Base-by-base conservation (phyloP, 2,329 filamentous ascomycete genomes). In the Aphanoascus verrucosus region DNA sequence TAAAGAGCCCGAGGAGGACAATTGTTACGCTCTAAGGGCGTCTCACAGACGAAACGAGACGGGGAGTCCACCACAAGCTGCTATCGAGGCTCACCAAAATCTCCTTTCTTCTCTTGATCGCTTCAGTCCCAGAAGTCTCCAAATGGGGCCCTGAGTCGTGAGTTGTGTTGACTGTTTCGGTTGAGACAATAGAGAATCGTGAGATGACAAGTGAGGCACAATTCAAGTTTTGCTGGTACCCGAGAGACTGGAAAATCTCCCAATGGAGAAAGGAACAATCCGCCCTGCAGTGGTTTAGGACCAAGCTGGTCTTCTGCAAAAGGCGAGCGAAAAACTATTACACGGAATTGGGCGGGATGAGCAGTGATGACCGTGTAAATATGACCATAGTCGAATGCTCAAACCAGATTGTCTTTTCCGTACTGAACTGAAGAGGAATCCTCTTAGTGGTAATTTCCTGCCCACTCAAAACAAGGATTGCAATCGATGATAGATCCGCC, bases 221-320 rank as follows among this genome's bases (percentile, higher is more conserved):
- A 43, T 43, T 50, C 48, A 28, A 50, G 48, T 50, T 50, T 14
- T 31, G n/a, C 42, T 20, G 8, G 19, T 43, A 17, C 48, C 48
- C 20, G 15, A 43, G n/a, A 11, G 28, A 14, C 23, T 38, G 34
- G 17, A 5, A 17, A 41, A 19, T 15, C 12, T 37, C 35, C 35
- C 35, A 3, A 5, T 11, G 35, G n/a, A 11, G 12, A 37, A n/a
- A 37, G n/a, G 12, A 37, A 37, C 8, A 37, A 5, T 50, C 48
- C 28, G 35, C 35, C 23, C 35, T 37, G 7, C 8, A 17, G 38
- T 37, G 20, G 45, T 28, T 48, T 48, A 11, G 11, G n/a, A 15
- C 14, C 20, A 9, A 20, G 9, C 2, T 34, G 9, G n/a, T 5
- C 17, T 37, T 23, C 45, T 38, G 32, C 45, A 20, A 17, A 9